A percentile compares a stretch with the other conserved stretches of the same genome.
These are phyloP conservation scores for Mycena galericulata DNA, from an alignment of 768 basidiomycete species.

Conservation along the genomic window DNA sequence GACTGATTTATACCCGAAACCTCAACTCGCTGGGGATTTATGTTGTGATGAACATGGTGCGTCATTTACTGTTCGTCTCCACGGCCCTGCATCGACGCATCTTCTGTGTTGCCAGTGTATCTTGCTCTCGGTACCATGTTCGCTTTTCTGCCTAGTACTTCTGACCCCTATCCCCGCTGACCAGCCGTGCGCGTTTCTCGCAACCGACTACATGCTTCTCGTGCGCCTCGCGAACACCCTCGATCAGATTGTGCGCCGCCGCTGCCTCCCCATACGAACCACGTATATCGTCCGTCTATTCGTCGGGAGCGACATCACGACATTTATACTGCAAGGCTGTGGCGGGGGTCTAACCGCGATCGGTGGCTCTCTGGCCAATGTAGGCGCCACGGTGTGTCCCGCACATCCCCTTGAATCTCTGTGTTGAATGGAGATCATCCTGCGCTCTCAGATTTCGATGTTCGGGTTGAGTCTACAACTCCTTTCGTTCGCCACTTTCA, in stretches of 20 bases:
- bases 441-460: not conserved
- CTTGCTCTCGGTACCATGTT: not conserved
- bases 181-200: conserved; percentile 70
- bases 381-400: not conserved
- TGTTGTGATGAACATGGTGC: conserved; percentile 4
- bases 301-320: conserved; percentile 60
- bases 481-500: conserved; percentile 54
- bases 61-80: not conserved
- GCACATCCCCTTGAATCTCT: not conserved
- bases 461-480: not conserved
- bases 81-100: too few species aligned
- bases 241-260: conserved; percentile 47
- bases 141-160: not conserved
- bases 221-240: conserved; percentile 53
- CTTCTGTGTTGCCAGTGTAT: not conserved
- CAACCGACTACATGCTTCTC: conserved; percentile 63
- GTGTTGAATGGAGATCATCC: too few species aligned
- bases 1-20: not conserved
- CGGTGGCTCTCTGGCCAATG: not conserved
- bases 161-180: not conserved
- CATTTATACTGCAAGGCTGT: conserved; percentile 62
- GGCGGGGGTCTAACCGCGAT: conserved; percentile 49
- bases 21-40: not conserved
- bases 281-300: conserved; percentile 58
- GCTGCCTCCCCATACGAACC: conserved; percentile 54